Conservation (phyloP, 768 basidiomycete genomes). For the Xerocomus potaroensis region DNA sequence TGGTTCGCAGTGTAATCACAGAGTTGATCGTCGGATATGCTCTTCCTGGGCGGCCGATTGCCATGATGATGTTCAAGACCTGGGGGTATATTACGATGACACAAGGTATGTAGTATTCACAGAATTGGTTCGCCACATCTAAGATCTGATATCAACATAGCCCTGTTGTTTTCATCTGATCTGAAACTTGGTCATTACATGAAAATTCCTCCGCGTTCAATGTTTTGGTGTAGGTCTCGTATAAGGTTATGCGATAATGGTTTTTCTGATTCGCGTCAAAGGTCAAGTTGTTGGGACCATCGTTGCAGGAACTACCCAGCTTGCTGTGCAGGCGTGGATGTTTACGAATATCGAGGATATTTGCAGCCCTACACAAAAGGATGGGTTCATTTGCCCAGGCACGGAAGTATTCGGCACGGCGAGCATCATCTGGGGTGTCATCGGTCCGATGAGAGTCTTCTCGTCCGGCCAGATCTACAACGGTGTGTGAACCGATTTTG, state of each 20-base stretch:
- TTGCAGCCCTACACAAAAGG: constrained; percentile 23
- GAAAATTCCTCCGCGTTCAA: constrained; percentile 61
- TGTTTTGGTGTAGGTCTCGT: constrained; percentile 66
- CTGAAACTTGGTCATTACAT: constrained; percentile 78
- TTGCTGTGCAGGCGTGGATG: constrained; percentile 66
- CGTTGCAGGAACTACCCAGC: constrained; percentile 64
- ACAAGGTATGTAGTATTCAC: too few species aligned
- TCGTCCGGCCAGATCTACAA: constrained; percentile 60
- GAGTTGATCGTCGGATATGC: constrained; percentile 63
- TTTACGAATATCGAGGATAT: constrained; percentile 38
- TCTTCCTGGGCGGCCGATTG: constrained; percentile 61
- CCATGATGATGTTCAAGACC: constrained; percentile 79
- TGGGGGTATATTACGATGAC: constrained; percentile 69
- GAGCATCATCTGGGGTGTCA: constrained; percentile 77
- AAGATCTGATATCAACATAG: too few species aligned
- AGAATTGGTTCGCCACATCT: too few species aligned
- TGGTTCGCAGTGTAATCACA: constrained; percentile 10
- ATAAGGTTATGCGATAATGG: too few species aligned
- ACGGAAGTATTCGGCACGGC: constrained; percentile 78
- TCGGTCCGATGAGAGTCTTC: constrained; percentile 70
- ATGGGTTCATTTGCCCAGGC: constrained; percentile 66
- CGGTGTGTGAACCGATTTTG: constrained; percentile 20
- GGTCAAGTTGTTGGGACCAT: constrained; percentile 59
- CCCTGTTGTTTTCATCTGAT: constrained; percentile 63
- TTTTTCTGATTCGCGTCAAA: too few species aligned